phyloP scores from a whole-genome alignment of 1,284 basidiomycete species.

The Hemileia vastatrix region DNA sequence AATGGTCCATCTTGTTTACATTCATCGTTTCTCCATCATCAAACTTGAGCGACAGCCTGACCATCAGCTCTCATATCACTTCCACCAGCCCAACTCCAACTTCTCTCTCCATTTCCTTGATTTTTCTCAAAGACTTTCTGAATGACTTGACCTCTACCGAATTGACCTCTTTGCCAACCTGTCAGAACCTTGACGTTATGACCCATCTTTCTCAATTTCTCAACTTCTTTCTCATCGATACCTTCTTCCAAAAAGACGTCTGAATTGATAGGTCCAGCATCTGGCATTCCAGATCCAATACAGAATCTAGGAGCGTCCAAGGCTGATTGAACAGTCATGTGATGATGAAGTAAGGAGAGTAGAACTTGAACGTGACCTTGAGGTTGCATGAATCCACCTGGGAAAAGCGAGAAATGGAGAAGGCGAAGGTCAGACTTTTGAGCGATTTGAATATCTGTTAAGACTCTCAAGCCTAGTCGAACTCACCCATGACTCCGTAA shows the following conservation, averaged over 20 bases:
- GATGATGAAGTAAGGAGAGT: conserved; percentile 44
- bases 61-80: conserved; percentile 67
- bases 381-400: conserved; percentile 74
- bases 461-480: conserved; percentile 6
- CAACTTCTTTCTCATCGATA: conserved; percentile 53
- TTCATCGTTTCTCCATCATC: no score
- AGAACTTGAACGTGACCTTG: conserved; percentile 86
- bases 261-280: conserved; percentile 63
- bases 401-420: not conserved
- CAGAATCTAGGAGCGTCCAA: conserved; percentile 86
- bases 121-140: conserved; percentile 20
- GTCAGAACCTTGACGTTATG: conserved; percentile 61
- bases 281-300: conserved; percentile 68
- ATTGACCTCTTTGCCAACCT: conserved; percentile 58
- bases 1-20: no score
- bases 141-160: conserved; percentile 68
- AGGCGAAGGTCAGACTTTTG: not conserved
- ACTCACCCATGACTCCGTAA: conserved; percentile 73
- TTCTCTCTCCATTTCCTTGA: no score
- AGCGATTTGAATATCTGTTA: conserved; percentile 14
- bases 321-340: not conserved
- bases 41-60: conserved; percentile 34
- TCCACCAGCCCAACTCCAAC: conserved; percentile 64
- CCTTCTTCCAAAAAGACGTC: conserved; percentile 81
- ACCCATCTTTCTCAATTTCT: conserved; percentile 59